Base-by-base conservation (phyloP, 2,329 filamentous ascomycete genomes). In the Fusarium armeniacum region DNA sequence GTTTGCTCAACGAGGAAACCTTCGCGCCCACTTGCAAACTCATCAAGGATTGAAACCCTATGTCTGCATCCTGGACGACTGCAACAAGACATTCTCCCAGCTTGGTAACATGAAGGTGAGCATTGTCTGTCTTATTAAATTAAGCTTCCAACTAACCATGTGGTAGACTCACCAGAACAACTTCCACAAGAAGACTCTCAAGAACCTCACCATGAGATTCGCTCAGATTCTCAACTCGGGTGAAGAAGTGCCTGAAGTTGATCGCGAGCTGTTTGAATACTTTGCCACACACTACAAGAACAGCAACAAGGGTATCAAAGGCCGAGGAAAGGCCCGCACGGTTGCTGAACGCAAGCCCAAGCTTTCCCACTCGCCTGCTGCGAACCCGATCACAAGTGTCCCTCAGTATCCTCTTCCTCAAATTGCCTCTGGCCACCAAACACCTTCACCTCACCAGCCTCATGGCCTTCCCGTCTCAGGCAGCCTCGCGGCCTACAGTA, bases 271-370 rank as follows among this genome's bases (percentile, higher is more conserved):
- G 52, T 93, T 92, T 83, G 88, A 91, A 72, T 97, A 97, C 81
- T 96, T 98, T 77, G 87, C 90, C 6, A 86, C 86, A 1, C 85
- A 97, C n/a, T 98, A 97, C 86, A 97, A 97, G 84, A 97, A 98
- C 81, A 94, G 92, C 81, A 98, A 98, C 86, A 97, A 97, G 80
- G 96, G 96, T 2, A 98, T 98, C 84, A 98, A 98, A 81, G 96
- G 96, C 13, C 90, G 96, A 46, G 96, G 96, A 44, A 96, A 95
- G 77, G 92, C 94, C 73, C 86, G 93, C 59, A 89, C 89, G 61
- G 91, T 94, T 56, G 75, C 76, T 11, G 75, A 74, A 22, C 70
- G 75, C 28, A 79, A 78, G 62, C 65, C 66, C 24, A 80, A 77
- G 71, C 69, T 69, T 38, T 58, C 70, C 22, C 63, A 73, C 38